Base-by-base conservation (phyloP, 257 asterid genomes). In the Marsdenia floribunda region DNA sequence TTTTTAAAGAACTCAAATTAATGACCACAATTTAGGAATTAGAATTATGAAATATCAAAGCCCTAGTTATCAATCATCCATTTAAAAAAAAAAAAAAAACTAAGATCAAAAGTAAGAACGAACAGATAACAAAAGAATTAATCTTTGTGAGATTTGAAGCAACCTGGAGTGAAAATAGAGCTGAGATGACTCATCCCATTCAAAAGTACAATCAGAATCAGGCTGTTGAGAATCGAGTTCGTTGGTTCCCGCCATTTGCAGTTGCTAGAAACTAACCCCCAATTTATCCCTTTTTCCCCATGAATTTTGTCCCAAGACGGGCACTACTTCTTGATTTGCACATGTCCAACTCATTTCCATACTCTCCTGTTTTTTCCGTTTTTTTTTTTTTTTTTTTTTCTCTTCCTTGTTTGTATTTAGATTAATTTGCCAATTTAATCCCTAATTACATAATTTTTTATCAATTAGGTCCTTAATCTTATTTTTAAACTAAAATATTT, bases 131-230 rank as follows among this genome's bases (percentile, higher is more conserved):
- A 60, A 68, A 22, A 44, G 12, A 33, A 29, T 59, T 61, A 52
- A 35, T 15, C 19, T 24, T 47, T 4, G 18, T 54, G 54, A 16
- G 18, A 79, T 67, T 4, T 35, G 21, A 52, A 66, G 42, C 22
- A 46, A 95, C 99, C 97, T 88, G 79, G 96, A 87, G 60, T 95
- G 99, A 78, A 85, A 92, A 74, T 92, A 92, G 8, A 95, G 99
- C 84, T 86, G 96, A 54, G 96, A 88, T 76, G 68, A 81, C 67
- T 88, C 91, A 76, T 95, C 97, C 99, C 99, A 95, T 79, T 85
- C 80, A 78, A 95, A 95, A 66, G 75, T 79, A 81, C 85, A 75
- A 9, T 84, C 87, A 19, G 5, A 78, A 0, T 13, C 61, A 67
- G 74, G 29, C 12, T 49, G 68, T 24, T 55, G 72, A 24, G 47